Base-by-base conservation (phyloP, 1,139 yeast genomes). In the Blastobotrys illinoisensis region DNA sequence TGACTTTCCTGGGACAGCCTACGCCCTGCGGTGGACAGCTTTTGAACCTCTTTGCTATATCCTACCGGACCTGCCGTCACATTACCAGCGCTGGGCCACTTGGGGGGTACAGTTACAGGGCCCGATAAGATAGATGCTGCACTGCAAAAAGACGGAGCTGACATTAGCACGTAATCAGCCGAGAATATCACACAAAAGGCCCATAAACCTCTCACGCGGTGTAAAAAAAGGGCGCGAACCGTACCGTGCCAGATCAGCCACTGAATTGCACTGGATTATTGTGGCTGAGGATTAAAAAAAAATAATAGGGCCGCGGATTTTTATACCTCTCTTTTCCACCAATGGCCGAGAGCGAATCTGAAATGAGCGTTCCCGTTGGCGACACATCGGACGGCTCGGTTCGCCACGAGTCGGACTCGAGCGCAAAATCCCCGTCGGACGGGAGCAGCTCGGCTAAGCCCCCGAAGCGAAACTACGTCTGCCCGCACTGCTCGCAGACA, bases 401-500 rank as follows among this genome's bases (percentile, higher is more conserved):
- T 5, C 40, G 7, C 40, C 40, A 32, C 40, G 40, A 32, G 40
- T 32, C 40, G 16, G 40, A 32, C 11, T 32, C 40, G 40, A 32
- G 40, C 16, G 40, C 40, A 13, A 32, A 32, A 16, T 32, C 40
- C 7, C 40, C 40, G 3, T 32, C 40, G 14, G 40, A 32, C 7
- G 40, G 40, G 2, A 32, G 16, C 40, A 32, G 40, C 16, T 32
- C 40, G 16, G 16, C 16, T 4, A 32, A 32, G 11, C 7, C 16
- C 1, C 16, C 16, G 3, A 32, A 32, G 40, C 11, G 11, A 11
- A 32, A 47, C 14, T 54, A 47, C 36, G 44, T 47, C 45, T 86
- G 93, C 65, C 74, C 78, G 21, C 76, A 78, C 9, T 86, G 93
- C 66, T 55, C 61, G 14, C 86, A 83, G 63, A 76, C 81, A 0